Evolutionary conservation across 2,329 filamentous ascomycete species (phyloP).

Genomic region (Metarhizium humberi): DNA sequence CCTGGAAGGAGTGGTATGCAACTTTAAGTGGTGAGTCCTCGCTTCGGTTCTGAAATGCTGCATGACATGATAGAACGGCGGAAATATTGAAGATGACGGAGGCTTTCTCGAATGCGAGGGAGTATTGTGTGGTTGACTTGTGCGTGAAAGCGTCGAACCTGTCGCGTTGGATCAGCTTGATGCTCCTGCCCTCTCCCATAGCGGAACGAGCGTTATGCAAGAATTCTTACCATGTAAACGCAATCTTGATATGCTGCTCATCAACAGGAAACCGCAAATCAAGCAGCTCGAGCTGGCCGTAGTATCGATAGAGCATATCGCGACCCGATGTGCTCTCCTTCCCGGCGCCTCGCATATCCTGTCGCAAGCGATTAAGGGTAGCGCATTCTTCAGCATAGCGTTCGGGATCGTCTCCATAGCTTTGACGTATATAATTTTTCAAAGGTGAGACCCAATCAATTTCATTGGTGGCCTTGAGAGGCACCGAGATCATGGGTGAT

Average conservation of each 20-base stretch:
- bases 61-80: conserved; percentile 91
- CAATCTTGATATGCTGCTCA: conserved; percentile 98
- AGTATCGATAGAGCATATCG: conserved; percentile 93
- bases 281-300: conserved; percentile 89
- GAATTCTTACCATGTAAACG: conserved; percentile 76
- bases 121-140: conserved; percentile 94
- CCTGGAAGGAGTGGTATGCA: conserved; percentile 96
- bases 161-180: conserved; percentile 6
- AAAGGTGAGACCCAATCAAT: conserved; percentile 94
- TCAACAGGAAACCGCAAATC: conserved; percentile 95
- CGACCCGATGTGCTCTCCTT: conserved; percentile 92
- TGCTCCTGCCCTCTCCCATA: not conserved
- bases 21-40: conserved; percentile 92
- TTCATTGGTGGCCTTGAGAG: conserved; percentile 89
- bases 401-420: conserved; percentile 94
- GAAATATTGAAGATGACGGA: conserved; percentile 99
- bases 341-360: conserved; percentile 96
- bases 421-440: conserved; percentile 86
- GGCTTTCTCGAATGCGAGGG: conserved; percentile 93
- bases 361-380: conserved; percentile 85
- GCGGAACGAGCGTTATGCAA: conserved; percentile 12
- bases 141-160: conserved; percentile 99
- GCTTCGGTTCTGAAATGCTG: conserved; percentile 81
- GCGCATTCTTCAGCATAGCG: conserved; percentile 92
- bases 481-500: conserved; percentile 90